phyloP scores from a whole-genome alignment of 2,329 filamentous ascomycete genomes.

The Sporothrix dimorphospora region DNA sequence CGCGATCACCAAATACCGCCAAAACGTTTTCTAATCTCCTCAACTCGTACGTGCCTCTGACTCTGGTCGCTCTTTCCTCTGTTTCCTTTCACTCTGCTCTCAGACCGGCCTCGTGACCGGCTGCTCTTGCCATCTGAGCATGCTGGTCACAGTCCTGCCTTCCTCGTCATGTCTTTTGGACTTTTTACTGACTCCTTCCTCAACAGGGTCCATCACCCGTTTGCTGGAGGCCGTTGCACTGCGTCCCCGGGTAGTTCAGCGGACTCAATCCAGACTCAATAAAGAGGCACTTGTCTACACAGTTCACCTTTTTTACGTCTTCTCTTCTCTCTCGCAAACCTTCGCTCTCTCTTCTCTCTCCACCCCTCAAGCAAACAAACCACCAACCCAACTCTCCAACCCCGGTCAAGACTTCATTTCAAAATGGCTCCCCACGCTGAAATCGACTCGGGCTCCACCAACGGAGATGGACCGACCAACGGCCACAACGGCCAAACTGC shows the following conservation, averaged over 20 bases:
- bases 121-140: neutral
- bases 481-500: slow-evolving; percentile 38
- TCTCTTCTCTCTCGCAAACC: neutral
- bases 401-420: slow-evolving; percentile 31
- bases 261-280: slow-evolving; percentile 64
- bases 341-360: neutral
- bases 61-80: neutral
- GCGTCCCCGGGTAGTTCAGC: slow-evolving; percentile 82
- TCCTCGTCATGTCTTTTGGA: neutral
- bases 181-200: slow-evolving; percentile 26
- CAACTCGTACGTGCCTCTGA: slow-evolving; percentile 73
- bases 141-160: neutral
- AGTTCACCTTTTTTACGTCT: slow-evolving; percentile 20
- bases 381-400: neutral
- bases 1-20: slow-evolving; percentile 68
- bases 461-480: slow-evolving; percentile 54
- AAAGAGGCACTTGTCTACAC: slow-evolving; percentile 44
- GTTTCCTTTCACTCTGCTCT: neutral
- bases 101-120: neutral
- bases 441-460: slow-evolving; percentile 57
- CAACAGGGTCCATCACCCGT: slow-evolving; percentile 85
- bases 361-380: neutral
- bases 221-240: slow-evolving; percentile 94
- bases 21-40: slow-evolving; percentile 99
- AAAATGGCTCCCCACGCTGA: slow-evolving; percentile 87